Percentiles rank a stretch among this genome's conserved stretches.
Evolutionary conservation across 257 asterid genomes (phyloP).

Genomic region (Striga asiatica): DNA sequence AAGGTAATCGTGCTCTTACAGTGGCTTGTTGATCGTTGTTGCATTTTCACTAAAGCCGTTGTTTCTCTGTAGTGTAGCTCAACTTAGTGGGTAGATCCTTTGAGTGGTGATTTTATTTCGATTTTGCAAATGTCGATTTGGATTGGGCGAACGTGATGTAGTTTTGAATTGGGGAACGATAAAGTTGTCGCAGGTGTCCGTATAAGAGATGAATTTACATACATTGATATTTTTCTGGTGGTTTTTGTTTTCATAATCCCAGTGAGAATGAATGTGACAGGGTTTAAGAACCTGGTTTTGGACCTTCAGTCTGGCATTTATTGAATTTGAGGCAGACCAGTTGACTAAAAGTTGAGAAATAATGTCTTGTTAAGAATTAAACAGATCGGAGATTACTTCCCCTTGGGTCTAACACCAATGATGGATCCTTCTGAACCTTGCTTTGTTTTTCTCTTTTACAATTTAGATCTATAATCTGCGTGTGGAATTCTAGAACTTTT

Average conservation of each 20-base stretch:
- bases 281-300: no score
- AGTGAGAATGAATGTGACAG: no score
- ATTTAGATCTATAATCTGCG: neutral
- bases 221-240: neutral
- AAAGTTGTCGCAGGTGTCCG: neutral
- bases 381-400: no score
- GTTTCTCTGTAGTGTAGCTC: neutral
- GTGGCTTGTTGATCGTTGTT: neutral
- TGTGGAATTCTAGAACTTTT: neutral
- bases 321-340: no score
- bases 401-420: no score
- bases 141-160: neutral
- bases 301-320: no score
- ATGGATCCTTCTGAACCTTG: no score
- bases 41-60: neutral
- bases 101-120: neutral
- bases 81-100: neutral
- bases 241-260: neutral
- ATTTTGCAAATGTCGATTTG: conserved; percentile 5
- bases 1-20: conserved; percentile 32
- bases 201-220: neutral
- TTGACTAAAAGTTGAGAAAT: no score
- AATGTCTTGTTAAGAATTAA: no score
- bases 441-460: neutral
- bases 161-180: neutral